Conservation (phyloP, 306 rosid species). For the Sicyos edulis region DNA sequence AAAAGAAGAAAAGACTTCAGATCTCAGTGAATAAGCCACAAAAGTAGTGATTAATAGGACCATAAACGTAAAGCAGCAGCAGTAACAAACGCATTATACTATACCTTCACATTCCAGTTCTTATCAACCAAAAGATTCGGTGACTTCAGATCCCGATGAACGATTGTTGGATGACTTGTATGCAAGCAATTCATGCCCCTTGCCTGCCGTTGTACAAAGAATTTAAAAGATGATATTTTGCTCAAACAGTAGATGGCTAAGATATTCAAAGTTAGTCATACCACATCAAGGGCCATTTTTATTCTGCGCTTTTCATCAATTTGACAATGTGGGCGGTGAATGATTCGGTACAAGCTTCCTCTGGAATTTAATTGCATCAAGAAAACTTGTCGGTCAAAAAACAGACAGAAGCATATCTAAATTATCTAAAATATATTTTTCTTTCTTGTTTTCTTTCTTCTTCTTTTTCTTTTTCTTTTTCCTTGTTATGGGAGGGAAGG, state of each 20-base stretch:
- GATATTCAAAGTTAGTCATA: constrained; percentile 26
- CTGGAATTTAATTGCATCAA: constrained; percentile 34
- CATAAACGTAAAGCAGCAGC: constrained; percentile 17
- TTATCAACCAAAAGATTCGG: constrained; percentile 96
- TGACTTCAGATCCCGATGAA: constrained; percentile 95
- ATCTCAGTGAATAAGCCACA: not conserved
- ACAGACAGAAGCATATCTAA: not conserved
- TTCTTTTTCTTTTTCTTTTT: not conserved
- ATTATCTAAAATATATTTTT: constrained; percentile 1
- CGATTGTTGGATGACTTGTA: constrained; percentile 81
- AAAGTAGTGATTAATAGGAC: not conserved
- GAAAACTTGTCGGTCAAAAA: constrained; percentile 12
- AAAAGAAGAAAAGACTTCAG: not conserved
- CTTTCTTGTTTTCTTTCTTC: not conserved
- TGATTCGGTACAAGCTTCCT: constrained; percentile 85
- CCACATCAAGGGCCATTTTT: constrained; percentile 99
- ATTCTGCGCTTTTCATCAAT: constrained; percentile 84
- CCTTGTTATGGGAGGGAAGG: not conserved
- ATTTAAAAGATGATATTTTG: constrained; percentile 21
- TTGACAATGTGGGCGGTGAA: constrained; percentile 85
- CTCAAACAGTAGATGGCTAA: constrained; percentile 19
- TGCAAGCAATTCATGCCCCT: constrained; percentile 99
- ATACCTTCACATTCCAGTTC: constrained; percentile 98
- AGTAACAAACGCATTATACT: constrained; percentile 31
- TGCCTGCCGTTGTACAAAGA: constrained; percentile 53